Evolutionary conservation across 495 filamentous ascomycete species (phyloP).

Genomic region (Trypethelium eluteriae): DNA sequence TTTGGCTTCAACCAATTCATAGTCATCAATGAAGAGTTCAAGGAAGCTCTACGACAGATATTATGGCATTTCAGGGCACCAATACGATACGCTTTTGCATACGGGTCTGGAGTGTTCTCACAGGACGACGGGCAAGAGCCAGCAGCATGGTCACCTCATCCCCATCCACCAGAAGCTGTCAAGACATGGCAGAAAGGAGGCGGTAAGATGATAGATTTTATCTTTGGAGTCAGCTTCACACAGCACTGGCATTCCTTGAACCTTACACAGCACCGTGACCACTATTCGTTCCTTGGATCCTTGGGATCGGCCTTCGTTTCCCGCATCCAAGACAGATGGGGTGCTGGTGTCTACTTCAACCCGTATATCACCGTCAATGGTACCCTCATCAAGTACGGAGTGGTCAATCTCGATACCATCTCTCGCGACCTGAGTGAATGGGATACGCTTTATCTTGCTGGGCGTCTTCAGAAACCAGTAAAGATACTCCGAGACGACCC

Average conservation of each 20-base stretch:
- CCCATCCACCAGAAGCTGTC: constrained; percentile 68
- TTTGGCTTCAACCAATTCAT: constrained; percentile 96
- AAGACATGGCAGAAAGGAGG: constrained; percentile 72
- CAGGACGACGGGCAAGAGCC: constrained; percentile 50
- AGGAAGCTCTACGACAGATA: constrained; percentile 77
- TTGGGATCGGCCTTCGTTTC: constrained; percentile 78
- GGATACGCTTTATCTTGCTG: constrained; percentile 89
- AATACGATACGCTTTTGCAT: constrained; percentile 92
- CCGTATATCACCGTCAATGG: constrained; percentile 93
- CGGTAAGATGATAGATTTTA: constrained; percentile 96
- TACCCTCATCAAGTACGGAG: constrained; percentile 93
- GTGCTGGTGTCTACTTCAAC: constrained; percentile 96
- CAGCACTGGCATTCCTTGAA: constrained; percentile 97
- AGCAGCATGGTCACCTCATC: constrained; percentile 54
- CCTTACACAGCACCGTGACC: constrained; percentile 75
- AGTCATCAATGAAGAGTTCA: constrained; percentile 86
- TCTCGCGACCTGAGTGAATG: constrained; percentile 76
- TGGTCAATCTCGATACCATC: constrained; percentile 86
- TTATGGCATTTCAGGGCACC: constrained; percentile 90
- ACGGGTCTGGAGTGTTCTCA: constrained; percentile 92
- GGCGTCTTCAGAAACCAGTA: constrained; percentile 91
- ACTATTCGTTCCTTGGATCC: constrained; percentile 82
- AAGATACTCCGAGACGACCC: constrained; percentile 95
- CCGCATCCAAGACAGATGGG: constrained; percentile 74
- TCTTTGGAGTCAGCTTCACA: constrained; percentile 89